Percentiles rank a stretch among this genome's conserved stretches.
These are phyloP conservation scores for Fusarium staphyleae DNA, from an alignment of 2,329 filamentous ascomycete species.

Conservation along the genomic window DNA sequence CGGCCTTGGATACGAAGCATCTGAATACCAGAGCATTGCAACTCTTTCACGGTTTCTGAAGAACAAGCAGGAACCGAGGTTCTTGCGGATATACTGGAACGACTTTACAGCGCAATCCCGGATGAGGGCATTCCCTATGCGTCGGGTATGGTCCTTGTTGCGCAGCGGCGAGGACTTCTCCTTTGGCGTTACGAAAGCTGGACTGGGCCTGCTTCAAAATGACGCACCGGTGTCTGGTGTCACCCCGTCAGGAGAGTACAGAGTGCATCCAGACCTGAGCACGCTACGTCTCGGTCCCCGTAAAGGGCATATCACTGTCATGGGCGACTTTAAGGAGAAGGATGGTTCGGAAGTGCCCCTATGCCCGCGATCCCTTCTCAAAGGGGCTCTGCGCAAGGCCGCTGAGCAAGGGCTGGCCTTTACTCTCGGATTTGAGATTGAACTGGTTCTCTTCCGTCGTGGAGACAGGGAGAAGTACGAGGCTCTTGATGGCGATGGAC, in stretches of 20 bases:
- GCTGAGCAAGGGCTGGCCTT: conserved; percentile 62
- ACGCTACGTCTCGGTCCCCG: conserved; percentile 67
- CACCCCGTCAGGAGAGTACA: conserved; percentile 69
- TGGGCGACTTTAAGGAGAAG: conserved; percentile 69
- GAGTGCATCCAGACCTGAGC: conserved; percentile 69
- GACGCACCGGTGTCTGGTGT: conserved; percentile 64
- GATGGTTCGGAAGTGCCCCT: conserved; percentile 57
- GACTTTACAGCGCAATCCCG: conserved; percentile 77
- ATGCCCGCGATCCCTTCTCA: conserved; percentile 72
- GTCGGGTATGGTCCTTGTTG: conserved; percentile 58
- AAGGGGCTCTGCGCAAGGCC: conserved; percentile 60
- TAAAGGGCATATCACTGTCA: conserved; percentile 68
- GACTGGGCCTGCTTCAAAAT: conserved; percentile 71
- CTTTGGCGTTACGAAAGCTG: conserved; percentile 69
- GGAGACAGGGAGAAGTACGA: conserved; percentile 45
- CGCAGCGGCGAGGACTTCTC: conserved; percentile 52
- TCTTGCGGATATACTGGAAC: conserved; percentile 77
- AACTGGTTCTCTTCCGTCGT: conserved; percentile 73
- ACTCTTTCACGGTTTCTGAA: conserved; percentile 49
- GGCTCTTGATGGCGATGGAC: conserved; percentile 63
- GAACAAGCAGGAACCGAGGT: conserved; percentile 62
- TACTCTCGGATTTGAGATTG: conserved; percentile 80
- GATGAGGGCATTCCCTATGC: conserved; percentile 71
- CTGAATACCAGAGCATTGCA: conserved; percentile 13
- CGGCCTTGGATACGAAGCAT: conserved; percentile 1